phyloP scores from a whole-genome alignment of 192 early-diverging fungal species.

The Pecoramyces ruminantium region DNA sequence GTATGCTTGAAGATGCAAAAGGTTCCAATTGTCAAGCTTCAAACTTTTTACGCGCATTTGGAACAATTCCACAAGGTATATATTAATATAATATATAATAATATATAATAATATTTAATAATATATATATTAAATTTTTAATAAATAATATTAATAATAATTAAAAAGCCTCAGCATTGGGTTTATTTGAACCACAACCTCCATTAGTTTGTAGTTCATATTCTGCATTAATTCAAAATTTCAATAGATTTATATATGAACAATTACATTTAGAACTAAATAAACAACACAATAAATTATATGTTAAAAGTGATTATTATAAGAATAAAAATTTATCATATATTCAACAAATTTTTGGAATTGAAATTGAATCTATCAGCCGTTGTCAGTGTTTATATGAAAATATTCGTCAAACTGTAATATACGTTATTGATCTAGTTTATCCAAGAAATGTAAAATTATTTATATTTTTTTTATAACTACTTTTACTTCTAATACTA shows the following conservation, averaged over 20 bases:
- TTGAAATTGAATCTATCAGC: conserved; percentile 37
- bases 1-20: conserved; percentile 75
- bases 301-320: background rate
- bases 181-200: conserved; percentile 68
- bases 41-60: conserved; percentile 74
- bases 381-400: conserved; percentile 53
- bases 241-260: conserved; percentile 80
- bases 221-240: conserved; percentile 64
- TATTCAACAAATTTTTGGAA: conserved; percentile 51
- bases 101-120: too few species aligned
- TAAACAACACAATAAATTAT: conserved; percentile 15
- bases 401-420: conserved; percentile 39
- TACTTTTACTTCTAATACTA: too few species aligned
- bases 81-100: background rate
- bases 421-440: conserved; percentile 71
- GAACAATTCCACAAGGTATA: conserved; percentile 63
- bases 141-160: too few species aligned
- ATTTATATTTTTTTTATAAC: too few species aligned
- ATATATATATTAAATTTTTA: too few species aligned
- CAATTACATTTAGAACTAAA: conserved; percentile 61
- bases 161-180: conserved; percentile 55
- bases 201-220: conserved; percentile 33
- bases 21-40: conserved; percentile 90
- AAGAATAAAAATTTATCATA: conserved; percentile 11
- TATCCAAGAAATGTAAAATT: conserved; percentile 49